Base-by-base conservation (phyloP, 2,329 filamentous ascomycete genomes). In the Endoconidiophora laricicola region DNA sequence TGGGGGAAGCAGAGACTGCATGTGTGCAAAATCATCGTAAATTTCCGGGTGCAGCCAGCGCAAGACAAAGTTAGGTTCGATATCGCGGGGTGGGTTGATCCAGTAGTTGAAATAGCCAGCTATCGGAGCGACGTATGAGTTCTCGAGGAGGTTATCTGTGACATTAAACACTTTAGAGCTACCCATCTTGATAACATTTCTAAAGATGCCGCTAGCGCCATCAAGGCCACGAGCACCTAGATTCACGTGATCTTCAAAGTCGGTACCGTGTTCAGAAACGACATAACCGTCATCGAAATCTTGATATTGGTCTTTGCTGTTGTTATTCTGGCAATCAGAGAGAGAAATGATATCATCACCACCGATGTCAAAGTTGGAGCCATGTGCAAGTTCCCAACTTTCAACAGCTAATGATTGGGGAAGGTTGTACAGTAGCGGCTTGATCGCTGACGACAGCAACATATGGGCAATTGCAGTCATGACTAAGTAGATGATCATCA, bases 31-130 rank as follows among this genome's bases (percentile, higher is more conserved):
- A 64, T 86, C 78, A 55, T 76, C 71, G 62, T 86, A 84, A 50
- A 78, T 70, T 66, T 90, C 83, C 0, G 87, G 87, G 57, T 83
- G 82, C 52, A 94, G 66, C 68, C 83, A 94, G 55, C 77, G 78
- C 37, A 69, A 63, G 41, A 86, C 56, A 44, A 83, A 62, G 54
- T 74, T 74, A n/a, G 66, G 67, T 1, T 59, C 54, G 1, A 57
- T 48, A 37, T 61, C 57, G 22, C 56, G 57, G 1, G 57, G 54
- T 3, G 62, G 58, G 4, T 58, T 55, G 1, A 59, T 51, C 41
- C 60, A 60, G 20, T 61, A 54, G 12, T 58, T 55, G 45, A 62
- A 45, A 45, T 58, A 60, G 5, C 54, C 54, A 7, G 64, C 50
- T 3, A 62, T 54, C 1, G 57, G 50, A 3, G 58, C 58, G 1